These are phyloP conservation scores for Lactarius sp. DNA, from an alignment of 768 basidiomycete genomes.

Conservation along the genomic window DNA sequence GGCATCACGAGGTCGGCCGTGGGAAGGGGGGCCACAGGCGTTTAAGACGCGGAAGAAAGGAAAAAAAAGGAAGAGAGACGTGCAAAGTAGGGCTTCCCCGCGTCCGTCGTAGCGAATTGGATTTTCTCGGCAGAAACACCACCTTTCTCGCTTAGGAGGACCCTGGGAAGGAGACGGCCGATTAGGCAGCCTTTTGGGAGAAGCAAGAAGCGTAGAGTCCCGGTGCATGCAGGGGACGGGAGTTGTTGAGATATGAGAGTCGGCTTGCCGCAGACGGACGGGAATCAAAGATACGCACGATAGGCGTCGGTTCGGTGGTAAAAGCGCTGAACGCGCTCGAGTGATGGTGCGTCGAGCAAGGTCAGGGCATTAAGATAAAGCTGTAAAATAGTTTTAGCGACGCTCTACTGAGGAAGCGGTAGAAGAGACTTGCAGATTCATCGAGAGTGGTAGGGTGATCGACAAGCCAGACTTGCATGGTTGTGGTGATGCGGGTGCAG, in stretches of 20 bases:
- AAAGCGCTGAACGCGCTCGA: conserved; percentile 56
- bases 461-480: conserved; percentile 21
- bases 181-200: conserved; percentile 58
- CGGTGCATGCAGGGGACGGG: no score
- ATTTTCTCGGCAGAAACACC: conserved; percentile 44
- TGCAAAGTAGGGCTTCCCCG: conserved; percentile 76
- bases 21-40: background rate
- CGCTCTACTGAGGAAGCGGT: background rate
- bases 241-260: background rate
- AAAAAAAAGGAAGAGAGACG: conserved; percentile 29
- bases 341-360: conserved; percentile 54
- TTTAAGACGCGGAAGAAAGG: background rate
- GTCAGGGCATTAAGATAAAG: conserved; percentile 57
- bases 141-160: conserved; percentile 56
- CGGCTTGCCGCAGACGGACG: background rate
- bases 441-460: conserved; percentile 21
- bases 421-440: conserved; percentile 12
- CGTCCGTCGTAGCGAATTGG: conserved; percentile 50
- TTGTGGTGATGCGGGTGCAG: background rate
- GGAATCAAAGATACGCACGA: conserved; percentile 41
- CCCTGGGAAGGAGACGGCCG: conserved; percentile 68
- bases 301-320: conserved; percentile 71
- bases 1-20: background rate
- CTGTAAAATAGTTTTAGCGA: conserved; percentile 34
- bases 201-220: background rate